Evolutionary conservation across 257 asterid genomes (phyloP).

Genomic region (Solanum acaule): DNA sequence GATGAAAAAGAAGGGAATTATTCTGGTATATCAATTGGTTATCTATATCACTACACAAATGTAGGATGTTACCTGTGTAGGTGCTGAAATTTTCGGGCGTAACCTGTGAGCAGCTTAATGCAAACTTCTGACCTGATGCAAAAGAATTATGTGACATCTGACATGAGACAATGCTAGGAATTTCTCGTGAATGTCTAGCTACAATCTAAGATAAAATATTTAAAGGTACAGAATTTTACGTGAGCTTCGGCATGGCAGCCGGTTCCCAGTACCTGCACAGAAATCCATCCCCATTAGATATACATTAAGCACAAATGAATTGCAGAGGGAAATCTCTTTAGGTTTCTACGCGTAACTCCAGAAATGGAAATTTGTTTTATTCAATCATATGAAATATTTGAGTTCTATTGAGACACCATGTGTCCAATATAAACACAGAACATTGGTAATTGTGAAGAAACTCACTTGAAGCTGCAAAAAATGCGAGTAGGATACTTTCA

Average conservation of each 20-base stretch:
- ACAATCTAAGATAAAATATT: background rate
- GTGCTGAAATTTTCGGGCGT: conserved; percentile 28
- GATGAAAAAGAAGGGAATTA: conserved; percentile 3
- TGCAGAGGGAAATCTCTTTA: background rate
- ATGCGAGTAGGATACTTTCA: conserved; percentile 54
- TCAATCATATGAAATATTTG: background rate
- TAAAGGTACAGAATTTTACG: conserved; percentile 32
- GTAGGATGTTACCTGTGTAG: conserved; percentile 42
- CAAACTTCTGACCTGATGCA: conserved; percentile 64
- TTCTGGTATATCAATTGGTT: background rate
- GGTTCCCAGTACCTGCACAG: conserved; percentile 59
- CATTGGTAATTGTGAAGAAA: background rate
- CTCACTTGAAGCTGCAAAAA: conserved; percentile 66
- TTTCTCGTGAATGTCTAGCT: background rate
- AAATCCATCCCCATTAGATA: background rate
- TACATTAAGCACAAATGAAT: background rate
- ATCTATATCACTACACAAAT: background rate
- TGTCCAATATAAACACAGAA: background rate
- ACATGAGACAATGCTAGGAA: background rate
- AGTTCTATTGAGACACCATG: background rate
- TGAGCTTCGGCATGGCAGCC: conserved; percentile 53
- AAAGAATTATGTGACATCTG: background rate
- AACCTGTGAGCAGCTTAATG: conserved; percentile 61
- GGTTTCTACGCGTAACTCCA: background rate
- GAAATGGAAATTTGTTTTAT: background rate